A percentile compares a stretch with the other conserved stretches of the same genome.
Conservation (phyloP, 2,329 filamentous ascomycete genomes). For the Fusarium drepaniforme region DNA sequence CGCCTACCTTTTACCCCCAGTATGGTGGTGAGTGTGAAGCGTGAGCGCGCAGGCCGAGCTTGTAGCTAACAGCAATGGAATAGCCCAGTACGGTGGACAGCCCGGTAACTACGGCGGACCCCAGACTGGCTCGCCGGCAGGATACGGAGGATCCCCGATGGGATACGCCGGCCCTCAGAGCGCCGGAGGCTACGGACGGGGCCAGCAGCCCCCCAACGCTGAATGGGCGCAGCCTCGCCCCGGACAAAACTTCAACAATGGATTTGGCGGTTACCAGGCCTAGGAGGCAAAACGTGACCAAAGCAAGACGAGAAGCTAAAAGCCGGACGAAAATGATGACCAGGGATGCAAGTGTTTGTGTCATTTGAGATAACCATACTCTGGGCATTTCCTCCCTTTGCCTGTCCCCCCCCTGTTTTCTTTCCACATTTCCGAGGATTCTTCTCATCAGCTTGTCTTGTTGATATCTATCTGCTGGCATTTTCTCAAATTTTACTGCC, state of each 20-base stretch:
- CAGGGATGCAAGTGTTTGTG: slow-evolving; percentile 36
- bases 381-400: slow-evolving; percentile 28
- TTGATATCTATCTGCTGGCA: slow-evolving; percentile 37
- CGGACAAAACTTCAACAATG: slow-evolving; percentile 70
- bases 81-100: slow-evolving; percentile 72
- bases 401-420: slow-evolving; percentile 38
- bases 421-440: slow-evolving; percentile 38
- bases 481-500: slow-evolving; percentile 28
- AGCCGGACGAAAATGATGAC: slow-evolving; percentile 39
- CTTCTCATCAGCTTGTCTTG: slow-evolving; percentile 38
- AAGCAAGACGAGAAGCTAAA: slow-evolving; percentile 38
- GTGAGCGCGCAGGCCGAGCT: background rate
- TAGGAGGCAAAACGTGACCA: slow-evolving; percentile 51
- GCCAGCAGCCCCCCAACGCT: slow-evolving; percentile 69
- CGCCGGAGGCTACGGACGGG: slow-evolving; percentile 87
- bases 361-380: slow-evolving; percentile 39
- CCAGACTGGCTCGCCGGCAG: slow-evolving; percentile 71
- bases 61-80: slow-evolving; percentile 43
- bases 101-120: slow-evolving; percentile 75
- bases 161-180: slow-evolving; percentile 79
- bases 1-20: slow-evolving; percentile 92
- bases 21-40: slow-evolving; percentile 77
- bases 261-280: slow-evolving; percentile 73
- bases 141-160: slow-evolving; percentile 76
- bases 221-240: slow-evolving; percentile 67